These are phyloP conservation scores for Usnea hakonensis DNA, from an alignment of 495 filamentous ascomycete species.

Conservation along the genomic window DNA sequence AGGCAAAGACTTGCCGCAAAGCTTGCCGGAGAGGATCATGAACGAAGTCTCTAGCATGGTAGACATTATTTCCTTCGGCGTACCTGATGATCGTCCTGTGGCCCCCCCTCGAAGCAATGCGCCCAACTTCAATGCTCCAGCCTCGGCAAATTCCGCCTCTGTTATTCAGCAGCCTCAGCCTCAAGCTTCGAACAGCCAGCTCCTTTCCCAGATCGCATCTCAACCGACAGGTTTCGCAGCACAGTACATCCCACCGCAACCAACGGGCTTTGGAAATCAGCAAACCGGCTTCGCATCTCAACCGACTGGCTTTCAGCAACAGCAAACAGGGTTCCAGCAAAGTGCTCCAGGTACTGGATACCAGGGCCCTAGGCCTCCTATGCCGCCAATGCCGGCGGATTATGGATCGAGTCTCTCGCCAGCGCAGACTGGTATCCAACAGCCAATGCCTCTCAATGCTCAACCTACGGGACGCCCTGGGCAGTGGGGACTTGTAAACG, in stretches of 20 bases:
- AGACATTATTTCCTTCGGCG: slow-evolving; percentile 94
- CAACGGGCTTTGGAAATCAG: slow-evolving; percentile 51
- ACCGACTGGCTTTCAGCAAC: slow-evolving; percentile 38
- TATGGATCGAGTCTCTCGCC: slow-evolving; percentile 61
- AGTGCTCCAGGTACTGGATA: slow-evolving; percentile 56
- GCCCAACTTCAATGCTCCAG: slow-evolving; percentile 65
- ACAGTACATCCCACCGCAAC: slow-evolving; percentile 38
- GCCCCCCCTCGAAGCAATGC: slow-evolving; percentile 54
- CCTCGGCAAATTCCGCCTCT: slow-evolving; percentile 57
- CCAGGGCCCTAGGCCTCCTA: slow-evolving; percentile 73
- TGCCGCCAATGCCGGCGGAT: slow-evolving; percentile 92
- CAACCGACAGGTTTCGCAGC: slow-evolving; percentile 67
- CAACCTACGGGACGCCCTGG: slow-evolving; percentile 96
- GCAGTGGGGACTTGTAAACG: slow-evolving; percentile 97
- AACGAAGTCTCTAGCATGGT: slow-evolving; percentile 99
- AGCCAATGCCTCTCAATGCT: slow-evolving; percentile 58
- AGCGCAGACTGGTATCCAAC: slow-evolving; percentile 49
- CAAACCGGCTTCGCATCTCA: slow-evolving; percentile 47
- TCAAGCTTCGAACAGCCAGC: slow-evolving; percentile 61
- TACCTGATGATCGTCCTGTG: slow-evolving; percentile 64
- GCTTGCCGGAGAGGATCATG: slow-evolving; percentile 73
- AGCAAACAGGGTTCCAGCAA: slow-evolving; percentile 43
- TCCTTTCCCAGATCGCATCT: slow-evolving; percentile 66
- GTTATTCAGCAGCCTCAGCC: slow-evolving; percentile 83
- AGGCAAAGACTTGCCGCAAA: slow-evolving; percentile 68